Percentiles rank a stretch among this genome's conserved stretches.
Evolutionary conservation across 768 basidiomycete genomes (phyloP).

Genomic region (Kwoniella mangroviensis): DNA sequence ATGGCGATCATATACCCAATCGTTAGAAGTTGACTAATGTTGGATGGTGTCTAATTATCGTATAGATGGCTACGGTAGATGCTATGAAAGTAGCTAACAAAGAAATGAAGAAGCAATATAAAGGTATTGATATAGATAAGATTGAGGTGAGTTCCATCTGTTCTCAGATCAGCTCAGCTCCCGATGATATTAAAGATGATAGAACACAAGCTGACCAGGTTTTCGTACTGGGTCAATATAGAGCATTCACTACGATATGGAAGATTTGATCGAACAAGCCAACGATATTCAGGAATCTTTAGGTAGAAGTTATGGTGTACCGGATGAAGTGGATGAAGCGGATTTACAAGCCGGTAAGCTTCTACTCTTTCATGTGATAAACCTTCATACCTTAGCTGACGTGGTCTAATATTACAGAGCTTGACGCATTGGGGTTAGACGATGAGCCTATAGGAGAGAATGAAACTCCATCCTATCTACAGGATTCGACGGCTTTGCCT

Average conservation of each 20-base stretch:
- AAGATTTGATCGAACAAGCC: constrained; percentile 92
- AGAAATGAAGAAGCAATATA: constrained; percentile 94
- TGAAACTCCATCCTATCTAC: constrained; percentile 84
- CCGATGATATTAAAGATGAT: not conserved
- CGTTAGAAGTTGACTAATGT: no score
- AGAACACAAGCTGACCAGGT: no score
- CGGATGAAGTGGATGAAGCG: constrained; percentile 96
- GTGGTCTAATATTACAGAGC: constrained; percentile 64
- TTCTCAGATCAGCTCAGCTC: not conserved
- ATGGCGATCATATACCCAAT: no score
- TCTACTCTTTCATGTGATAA: constrained; percentile 39
- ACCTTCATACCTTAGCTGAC: not conserved
- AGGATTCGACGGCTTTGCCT: constrained; percentile 78
- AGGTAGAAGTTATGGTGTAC: constrained; percentile 90
- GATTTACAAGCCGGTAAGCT: constrained; percentile 88
- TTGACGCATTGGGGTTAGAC: constrained; percentile 77
- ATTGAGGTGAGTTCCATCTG: constrained; percentile 73
- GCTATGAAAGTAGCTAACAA: constrained; percentile 96
- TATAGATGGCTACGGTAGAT: constrained; percentile 88
- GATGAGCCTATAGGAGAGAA: constrained; percentile 79
- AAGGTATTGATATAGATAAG: constrained; percentile 95
- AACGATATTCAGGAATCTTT: constrained; percentile 97
- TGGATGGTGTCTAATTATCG: not conserved
- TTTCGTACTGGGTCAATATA: constrained; percentile 53
- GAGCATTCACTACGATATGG: constrained; percentile 98